Evolutionary conservation across 192 early-diverging fungal genomes (phyloP), one percentile per base, ranked within the genome.

Genomic region (Spizellomyces sp.): DNA sequence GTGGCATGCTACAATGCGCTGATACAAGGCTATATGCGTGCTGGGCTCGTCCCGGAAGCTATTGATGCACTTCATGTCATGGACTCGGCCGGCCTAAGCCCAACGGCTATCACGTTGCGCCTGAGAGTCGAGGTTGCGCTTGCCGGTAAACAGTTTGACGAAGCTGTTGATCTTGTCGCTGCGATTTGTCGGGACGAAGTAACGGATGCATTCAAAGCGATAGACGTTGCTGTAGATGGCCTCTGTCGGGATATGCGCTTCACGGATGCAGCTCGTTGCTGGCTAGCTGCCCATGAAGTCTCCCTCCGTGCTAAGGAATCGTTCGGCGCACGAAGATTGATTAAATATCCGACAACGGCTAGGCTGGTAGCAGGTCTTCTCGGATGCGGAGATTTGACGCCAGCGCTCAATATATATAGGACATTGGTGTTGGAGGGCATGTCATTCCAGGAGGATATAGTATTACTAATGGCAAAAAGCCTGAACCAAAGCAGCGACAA

Each of bases 211-310:
- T 64, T 56, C 42, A 42, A 45, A 8, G 41, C 45, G 42, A 9
- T 72, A 12, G 41, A 63, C 50, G 10, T 5, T 36, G 62, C 50
- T 22, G 43, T 72, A 5, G 41, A 14, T 6, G 27, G 8, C 8
- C 52, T 72, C 1, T 63, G 61, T 17, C 46, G 27, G 17, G 70
- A 36, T 57, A 62, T 41, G 22, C 48, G 62, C 5, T 10, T 57
- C n/a, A 56, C 21, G 8, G 50, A 9, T 5, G 66, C 66, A 12
- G n/a, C 54, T 54, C 66, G 66, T 27, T 68, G 66, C 66, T 68
- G 66, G 66, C 50, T 68, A 9, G 66, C 66, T 42, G 14, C 8
- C 6, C 52, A 52, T 14, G 22, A 14, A 19, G 27, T 57, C 45
- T 42, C 44, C 15, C n/a, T 21, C 15, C 12, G 44, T 17, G 55